Conservation (phyloP, 768 basidiomycete genomes). For the Amanita brunnescens region DNA sequence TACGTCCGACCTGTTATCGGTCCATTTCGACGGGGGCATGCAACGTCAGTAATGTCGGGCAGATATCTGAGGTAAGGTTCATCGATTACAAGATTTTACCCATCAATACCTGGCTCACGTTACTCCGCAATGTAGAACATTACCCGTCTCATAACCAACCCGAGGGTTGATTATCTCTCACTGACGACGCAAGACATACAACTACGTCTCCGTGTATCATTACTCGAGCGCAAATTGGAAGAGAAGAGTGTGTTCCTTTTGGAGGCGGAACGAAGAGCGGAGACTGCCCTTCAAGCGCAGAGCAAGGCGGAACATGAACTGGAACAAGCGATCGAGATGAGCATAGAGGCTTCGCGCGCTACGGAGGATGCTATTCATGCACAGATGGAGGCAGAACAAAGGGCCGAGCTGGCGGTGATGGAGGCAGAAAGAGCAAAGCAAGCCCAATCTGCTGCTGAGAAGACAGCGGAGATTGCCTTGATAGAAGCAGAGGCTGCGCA, state of each 20-base stretch:
- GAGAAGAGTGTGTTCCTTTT: neutral
- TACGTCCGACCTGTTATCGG: neutral
- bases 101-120: neutral
- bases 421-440: conserved; percentile 1
- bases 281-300: neutral
- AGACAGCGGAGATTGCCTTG: neutral
- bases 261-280: neutral
- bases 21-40: neutral
- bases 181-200: neutral
- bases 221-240: neutral
- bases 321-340: neutral
- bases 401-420: neutral
- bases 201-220: neutral
- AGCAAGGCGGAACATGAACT: neutral
- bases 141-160: neutral
- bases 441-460: neutral
- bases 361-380: neutral
- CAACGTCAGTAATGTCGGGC: neutral
- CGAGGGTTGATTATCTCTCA: too few relatives aligned
- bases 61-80: neutral
- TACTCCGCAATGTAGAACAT: neutral
- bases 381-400: conserved; percentile 1
- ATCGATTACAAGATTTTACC: neutral
- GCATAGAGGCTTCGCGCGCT: neutral
- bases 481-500: neutral